phyloP scores from a whole-genome alignment of 2,329 filamentous ascomycete genomes.

The Fusarium pseudograminearum region DNA sequence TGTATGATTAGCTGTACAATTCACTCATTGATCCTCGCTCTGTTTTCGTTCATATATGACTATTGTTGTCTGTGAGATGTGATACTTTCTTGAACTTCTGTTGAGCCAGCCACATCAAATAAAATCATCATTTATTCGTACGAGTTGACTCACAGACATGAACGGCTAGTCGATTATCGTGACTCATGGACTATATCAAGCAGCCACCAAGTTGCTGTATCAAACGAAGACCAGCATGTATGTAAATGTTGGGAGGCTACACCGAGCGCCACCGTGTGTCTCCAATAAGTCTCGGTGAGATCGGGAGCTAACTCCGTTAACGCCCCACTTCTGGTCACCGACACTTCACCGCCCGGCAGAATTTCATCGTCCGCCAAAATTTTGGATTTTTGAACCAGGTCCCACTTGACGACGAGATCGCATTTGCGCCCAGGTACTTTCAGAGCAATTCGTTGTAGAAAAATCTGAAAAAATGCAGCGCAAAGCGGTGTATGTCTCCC shows the following conservation, averaged over 20 bases:
- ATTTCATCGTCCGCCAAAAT: slow-evolving; percentile 53
- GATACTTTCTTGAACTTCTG: not conserved
- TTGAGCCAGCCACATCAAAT: not conserved
- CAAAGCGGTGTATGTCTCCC: slow-evolving; percentile 64
- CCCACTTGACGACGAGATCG: slow-evolving; percentile 44
- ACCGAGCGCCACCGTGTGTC: not conserved
- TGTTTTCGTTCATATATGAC: not conserved
- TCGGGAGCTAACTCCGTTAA: slow-evolving; percentile 2
- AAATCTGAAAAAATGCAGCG: slow-evolving; percentile 64
- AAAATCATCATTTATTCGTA: not conserved
- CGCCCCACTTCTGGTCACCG: slow-evolving; percentile 35
- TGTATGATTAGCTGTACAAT: slow-evolving; percentile 48
- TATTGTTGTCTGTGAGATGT: not conserved
- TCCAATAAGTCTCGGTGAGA: slow-evolving; percentile 10
- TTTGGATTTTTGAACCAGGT: slow-evolving; percentile 53
- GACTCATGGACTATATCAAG: not conserved
- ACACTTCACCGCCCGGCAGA: slow-evolving; percentile 56
- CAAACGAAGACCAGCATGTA: not conserved
- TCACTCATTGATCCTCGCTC: slow-evolving; percentile 25
- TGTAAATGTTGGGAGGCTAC: not conserved
- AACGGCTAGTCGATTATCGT: not conserved
- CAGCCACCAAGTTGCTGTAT: too few species aligned
- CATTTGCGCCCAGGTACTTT: slow-evolving; percentile 49
- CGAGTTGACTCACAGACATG: not conserved
- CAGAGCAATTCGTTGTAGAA: slow-evolving; percentile 46